Conservation (phyloP, 805 yeast genomes). For the Zygotorulaspora florentina region DNA sequence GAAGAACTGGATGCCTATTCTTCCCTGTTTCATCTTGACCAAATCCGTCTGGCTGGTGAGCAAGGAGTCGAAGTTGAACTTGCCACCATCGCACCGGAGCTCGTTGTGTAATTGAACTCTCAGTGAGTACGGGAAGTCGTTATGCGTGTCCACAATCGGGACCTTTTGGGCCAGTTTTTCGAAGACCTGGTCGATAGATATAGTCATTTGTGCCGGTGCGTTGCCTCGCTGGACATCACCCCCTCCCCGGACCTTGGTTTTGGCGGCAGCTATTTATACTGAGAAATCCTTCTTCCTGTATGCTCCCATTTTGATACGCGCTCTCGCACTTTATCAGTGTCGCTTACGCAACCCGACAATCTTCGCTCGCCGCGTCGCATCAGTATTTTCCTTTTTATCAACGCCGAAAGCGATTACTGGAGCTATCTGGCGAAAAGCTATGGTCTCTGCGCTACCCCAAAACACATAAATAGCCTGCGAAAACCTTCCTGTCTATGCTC, state of each 20-base stretch:
- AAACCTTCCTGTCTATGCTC: too few species aligned
- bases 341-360: constrained; percentile 1
- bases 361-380: neutral
- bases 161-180: constrained; percentile 8
- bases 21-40: constrained; percentile 40
- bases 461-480: neutral
- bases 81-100: constrained; percentile 21
- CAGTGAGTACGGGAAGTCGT: constrained; percentile 49
- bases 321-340: neutral
- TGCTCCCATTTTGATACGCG: neutral
- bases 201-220: neutral
- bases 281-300: neutral
- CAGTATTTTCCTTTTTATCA: neutral
- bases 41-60: constrained; percentile 45
- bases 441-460: neutral
- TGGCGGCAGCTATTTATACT: constrained; percentile 1
- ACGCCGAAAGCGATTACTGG: neutral
- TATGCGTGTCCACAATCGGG: constrained; percentile 47
- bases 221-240: neutral
- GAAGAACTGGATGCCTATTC: constrained; percentile 49
- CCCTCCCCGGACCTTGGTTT: neutral
- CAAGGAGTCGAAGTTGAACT: constrained; percentile 37
- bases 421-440: neutral
- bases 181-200: constrained; percentile 1
- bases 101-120: constrained; percentile 40